Evolutionary conservation across 139 green algal species (phyloP).

Genomic region (Chlorella sorokiniana): DNA sequence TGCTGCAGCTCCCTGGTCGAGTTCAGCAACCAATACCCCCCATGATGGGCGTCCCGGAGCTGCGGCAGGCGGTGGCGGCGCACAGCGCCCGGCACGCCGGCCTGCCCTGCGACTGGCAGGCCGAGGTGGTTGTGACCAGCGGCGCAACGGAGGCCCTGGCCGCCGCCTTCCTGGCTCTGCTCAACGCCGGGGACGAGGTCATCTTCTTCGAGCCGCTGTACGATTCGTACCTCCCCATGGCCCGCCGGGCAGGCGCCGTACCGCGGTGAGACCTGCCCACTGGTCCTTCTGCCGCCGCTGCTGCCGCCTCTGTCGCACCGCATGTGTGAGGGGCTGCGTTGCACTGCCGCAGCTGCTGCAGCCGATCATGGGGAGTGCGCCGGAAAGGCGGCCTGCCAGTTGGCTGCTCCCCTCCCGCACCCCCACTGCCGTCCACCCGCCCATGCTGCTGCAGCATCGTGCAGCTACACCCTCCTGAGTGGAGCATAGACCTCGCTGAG

Average conservation of each 20-base stretch:
- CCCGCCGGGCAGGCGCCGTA: conserved; percentile 43
- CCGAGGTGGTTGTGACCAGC: conserved; percentile 73
- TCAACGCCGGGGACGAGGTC: conserved; percentile 83
- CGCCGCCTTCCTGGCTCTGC: conserved; percentile 70
- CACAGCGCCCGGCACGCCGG: conserved; percentile 52
- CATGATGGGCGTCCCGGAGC: conserved; percentile 67
- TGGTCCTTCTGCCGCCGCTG: conserved; percentile 39
- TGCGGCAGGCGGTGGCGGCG: conserved; percentile 70
- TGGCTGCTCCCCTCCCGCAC: background rate
- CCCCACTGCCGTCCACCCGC: background rate
- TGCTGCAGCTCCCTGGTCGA: background rate
- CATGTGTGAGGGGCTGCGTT: background rate
- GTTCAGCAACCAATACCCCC: conserved; percentile 53
- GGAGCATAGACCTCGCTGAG: conserved; percentile 40
- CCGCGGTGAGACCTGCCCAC: conserved; percentile 12
- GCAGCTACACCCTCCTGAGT: conserved; percentile 54
- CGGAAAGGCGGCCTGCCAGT: background rate
- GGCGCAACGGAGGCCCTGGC: conserved; percentile 85
- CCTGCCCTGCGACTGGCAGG: conserved; percentile 61
- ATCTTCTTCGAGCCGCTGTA: conserved; percentile 85
- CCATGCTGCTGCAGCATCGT: conserved; percentile 28
- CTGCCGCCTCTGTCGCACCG: background rate
- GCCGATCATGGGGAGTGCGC: no score
- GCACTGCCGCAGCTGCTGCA: background rate
- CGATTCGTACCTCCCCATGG: conserved; percentile 69